Base-by-base conservation (phyloP, 2,329 filamentous ascomycete species). In the Polychaeton citri region DNA sequence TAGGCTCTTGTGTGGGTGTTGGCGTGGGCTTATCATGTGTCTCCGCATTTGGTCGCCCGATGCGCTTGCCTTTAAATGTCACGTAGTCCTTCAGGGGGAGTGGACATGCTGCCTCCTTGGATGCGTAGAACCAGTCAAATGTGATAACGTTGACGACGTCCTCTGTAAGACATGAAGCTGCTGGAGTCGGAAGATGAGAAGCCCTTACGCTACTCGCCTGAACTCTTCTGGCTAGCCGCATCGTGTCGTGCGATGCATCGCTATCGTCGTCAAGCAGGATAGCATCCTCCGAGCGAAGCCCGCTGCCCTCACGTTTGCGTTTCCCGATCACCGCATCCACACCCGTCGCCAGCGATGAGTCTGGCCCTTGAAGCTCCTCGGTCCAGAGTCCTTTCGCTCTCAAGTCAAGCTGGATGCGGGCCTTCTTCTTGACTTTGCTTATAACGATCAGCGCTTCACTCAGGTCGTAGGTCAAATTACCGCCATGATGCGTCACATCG, bases 381-480 rank as follows among this genome's bases (percentile, higher is more conserved):
- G 76, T 75, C 28, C 59, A 54, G 2, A 94, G 47, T 10, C 75
- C 77, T 32, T 74, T 69, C 5, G 73, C 69, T 36, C 83, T 70
- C 41, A 96, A 63, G 58, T 96, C 88, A 47, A 92, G 77, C 32
- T 72, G 66, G 1, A 84, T 84, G 13, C 88, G 71, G 48, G 75
- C 71, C 44, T 73, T 77, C 37, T 74, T 78, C 1, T 68, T 67
- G 21, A 93, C 69, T 45, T 77, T 83, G 2, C 81, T 85, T 19
- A 96, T 55, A 2, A 94, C 66, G 3, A 95, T 57, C 4, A 72
- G 66, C 1, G 85, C 85, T 55, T 88, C 80, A 10, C 66, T 64
- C 35, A 80, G 64, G 54, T 88, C 73, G 39, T 79, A 78, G 0
- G 83, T 87, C 36, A 90, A 54, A 0, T 67, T 69, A 5, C 71